These are phyloP conservation scores for Phytophthora constricta DNA, from an alignment of 352 stramenopile species.

Conservation along the genomic window DNA sequence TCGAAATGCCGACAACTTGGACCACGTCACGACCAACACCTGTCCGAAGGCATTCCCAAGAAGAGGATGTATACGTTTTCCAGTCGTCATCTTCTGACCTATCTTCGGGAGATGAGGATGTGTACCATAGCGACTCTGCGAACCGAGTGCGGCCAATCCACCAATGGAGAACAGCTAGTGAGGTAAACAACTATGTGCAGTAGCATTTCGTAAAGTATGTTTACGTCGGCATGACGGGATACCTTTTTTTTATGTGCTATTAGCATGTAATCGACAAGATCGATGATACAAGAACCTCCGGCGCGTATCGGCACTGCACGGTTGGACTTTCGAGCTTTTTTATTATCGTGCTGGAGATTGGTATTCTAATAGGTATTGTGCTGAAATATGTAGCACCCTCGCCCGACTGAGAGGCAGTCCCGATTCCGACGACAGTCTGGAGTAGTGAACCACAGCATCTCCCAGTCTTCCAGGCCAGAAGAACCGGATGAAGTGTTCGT, in stretches of 20 bases:
- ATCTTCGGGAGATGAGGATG: conserved; percentile 19
- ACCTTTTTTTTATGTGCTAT: no score
- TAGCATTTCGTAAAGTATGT: no score
- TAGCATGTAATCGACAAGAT: conserved; percentile 6
- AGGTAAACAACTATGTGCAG: no score
- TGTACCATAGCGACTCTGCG: neutral
- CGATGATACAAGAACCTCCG: conserved; percentile 1
- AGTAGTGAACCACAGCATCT: neutral
- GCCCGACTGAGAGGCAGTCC: neutral
- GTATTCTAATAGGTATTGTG: conserved; percentile 1
- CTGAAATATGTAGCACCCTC: conserved; percentile 6
- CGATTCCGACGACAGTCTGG: neutral
- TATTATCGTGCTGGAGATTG: no score
- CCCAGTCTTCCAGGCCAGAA: conserved; percentile 1
- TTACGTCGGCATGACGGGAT: no score
- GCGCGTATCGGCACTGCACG: conserved; percentile 3
- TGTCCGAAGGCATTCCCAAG: neutral
- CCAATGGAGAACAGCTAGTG: no score
- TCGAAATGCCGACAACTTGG: conserved; percentile 20
- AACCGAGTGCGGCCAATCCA: neutral
- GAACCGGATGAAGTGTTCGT: conserved; percentile 22
- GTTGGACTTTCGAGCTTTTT: conserved; percentile 10
- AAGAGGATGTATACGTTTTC: neutral
- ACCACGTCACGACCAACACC: neutral
- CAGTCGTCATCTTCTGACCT: conserved; percentile 4